Percentiles rank a stretch among this genome's conserved stretches.
Conservation (phyloP, 768 basidiomycete species). For the Coprinopsis sp. region DNA sequence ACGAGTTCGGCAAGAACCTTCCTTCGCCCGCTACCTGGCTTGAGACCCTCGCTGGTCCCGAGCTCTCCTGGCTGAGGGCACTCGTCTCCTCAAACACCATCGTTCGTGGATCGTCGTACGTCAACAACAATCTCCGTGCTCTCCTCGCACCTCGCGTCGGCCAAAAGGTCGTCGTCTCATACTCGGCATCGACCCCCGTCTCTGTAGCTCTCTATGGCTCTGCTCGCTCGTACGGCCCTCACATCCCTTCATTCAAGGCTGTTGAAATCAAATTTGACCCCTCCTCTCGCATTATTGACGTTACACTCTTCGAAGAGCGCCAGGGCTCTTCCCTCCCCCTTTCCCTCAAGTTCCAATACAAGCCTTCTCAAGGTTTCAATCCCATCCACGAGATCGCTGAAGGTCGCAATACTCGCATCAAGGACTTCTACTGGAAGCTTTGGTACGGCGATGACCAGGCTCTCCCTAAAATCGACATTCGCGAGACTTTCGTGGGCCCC, state of each 20-base stretch:
- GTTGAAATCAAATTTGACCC: slow-evolving; percentile 63
- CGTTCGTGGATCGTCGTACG: slow-evolving; percentile 80
- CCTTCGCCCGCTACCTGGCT: slow-evolving; percentile 77
- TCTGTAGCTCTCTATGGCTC: slow-evolving; percentile 71
- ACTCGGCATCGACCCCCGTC: slow-evolving; percentile 40
- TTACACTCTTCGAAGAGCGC: slow-evolving; percentile 84
- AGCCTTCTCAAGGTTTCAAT: slow-evolving; percentile 81
- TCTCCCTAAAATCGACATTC: slow-evolving; percentile 75
- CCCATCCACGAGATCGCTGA: slow-evolving; percentile 89
- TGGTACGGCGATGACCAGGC: slow-evolving; percentile 90
- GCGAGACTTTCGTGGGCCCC: slow-evolving; percentile 80
- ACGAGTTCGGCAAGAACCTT: slow-evolving; percentile 43
- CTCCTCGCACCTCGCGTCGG: slow-evolving; percentile 76
- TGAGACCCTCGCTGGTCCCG: slow-evolving; percentile 74
- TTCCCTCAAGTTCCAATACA: slow-evolving; percentile 76
- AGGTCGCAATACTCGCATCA: slow-evolving; percentile 85
- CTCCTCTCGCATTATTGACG: slow-evolving; percentile 51
- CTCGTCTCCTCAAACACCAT: slow-evolving; percentile 76
- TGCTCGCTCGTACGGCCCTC: slow-evolving; percentile 74
- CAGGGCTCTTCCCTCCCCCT: slow-evolving; percentile 74
- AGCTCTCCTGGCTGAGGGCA: slow-evolving; percentile 83
- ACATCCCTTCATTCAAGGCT: slow-evolving; percentile 76
- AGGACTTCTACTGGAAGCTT: slow-evolving; percentile 96
- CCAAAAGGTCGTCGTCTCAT: slow-evolving; percentile 70
- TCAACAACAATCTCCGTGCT: slow-evolving; percentile 86